A percentile compares a stretch with the other conserved stretches of the same genome.
phyloP scores from a whole-genome alignment of 768 basidiomycete species.

The Favolaschia claudopus region DNA sequence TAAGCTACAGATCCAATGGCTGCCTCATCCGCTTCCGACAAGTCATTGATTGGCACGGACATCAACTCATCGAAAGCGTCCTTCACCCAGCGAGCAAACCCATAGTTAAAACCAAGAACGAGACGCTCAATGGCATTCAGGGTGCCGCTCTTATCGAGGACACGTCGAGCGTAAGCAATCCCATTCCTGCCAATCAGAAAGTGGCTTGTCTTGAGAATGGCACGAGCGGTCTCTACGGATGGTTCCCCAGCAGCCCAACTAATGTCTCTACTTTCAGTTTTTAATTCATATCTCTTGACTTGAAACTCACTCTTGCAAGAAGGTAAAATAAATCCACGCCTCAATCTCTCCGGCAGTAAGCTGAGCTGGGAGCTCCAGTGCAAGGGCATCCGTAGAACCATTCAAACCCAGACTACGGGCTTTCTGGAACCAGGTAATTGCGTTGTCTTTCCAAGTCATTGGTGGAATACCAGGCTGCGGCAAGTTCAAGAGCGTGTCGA shows the following conservation, averaged over 20 bases:
- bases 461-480: neutral
- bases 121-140: neutral
- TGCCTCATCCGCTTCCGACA: neutral
- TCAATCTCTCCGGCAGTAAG: neutral
- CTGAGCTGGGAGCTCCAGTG: neutral
- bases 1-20: slow-evolving; percentile 3
- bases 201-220: slow-evolving; percentile 4
- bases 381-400: neutral
- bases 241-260: neutral
- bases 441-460: neutral
- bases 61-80: slow-evolving; percentile 7
- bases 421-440: neutral
- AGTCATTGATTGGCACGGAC: neutral
- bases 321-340: neutral
- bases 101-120: slow-evolving; percentile 1
- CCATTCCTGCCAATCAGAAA: neutral
- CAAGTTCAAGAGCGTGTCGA: neutral
- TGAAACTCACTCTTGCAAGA: neutral
- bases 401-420: neutral
- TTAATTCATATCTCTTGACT: neutral
- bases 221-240: neutral
- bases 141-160: neutral
- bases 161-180: neutral
- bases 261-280: neutral
- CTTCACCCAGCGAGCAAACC: neutral